Percentiles rank a stretch among this genome's conserved stretches.
Conservation (phyloP, 345 rosid genomes). For the Carallia pectinifolia region DNA sequence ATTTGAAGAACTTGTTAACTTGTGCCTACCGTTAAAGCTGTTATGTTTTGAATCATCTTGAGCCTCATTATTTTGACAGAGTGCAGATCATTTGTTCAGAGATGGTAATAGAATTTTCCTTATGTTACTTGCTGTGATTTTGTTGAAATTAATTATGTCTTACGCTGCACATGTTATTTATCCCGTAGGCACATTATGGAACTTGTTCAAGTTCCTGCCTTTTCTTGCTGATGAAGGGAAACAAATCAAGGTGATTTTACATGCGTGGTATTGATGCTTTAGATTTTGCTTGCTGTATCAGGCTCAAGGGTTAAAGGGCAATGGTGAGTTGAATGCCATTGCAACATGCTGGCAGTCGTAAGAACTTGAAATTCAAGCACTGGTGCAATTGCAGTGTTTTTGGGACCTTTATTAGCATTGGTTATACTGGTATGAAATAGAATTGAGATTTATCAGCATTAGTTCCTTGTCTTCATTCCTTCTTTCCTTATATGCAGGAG, state of each 20-base stretch:
- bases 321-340: slow-evolving; percentile 96
- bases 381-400: slow-evolving; percentile 82
- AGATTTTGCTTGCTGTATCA: not conserved
- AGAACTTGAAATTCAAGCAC: slow-evolving; percentile 91
- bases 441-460: not conserved
- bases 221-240: slow-evolving; percentile 94
- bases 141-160: slow-evolving; percentile 16
- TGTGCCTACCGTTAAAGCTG: not conserved
- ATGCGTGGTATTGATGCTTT: not conserved
- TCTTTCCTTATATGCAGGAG: slow-evolving; percentile 47
- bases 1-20: not conserved
- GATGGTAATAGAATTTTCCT: slow-evolving; percentile 49
- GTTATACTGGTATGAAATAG: slow-evolving; percentile 62
- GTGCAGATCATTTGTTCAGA: slow-evolving; percentile 91
- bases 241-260: slow-evolving; percentile 65
- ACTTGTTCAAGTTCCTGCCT: slow-evolving; percentile 74
- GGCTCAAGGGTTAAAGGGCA: slow-evolving; percentile 98
- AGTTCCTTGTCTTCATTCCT: not conserved
- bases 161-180: slow-evolving; percentile 63
- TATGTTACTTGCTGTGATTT: slow-evolving; percentile 5
- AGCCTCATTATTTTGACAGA: slow-evolving; percentile 37
- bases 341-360: slow-evolving; percentile 84
- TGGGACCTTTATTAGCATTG: slow-evolving; percentile 75
- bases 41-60: not conserved
- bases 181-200: slow-evolving; percentile 51